A percentile compares a stretch with the other conserved stretches of the same genome.
Evolutionary conservation across 257 asterid genomes (phyloP).

Genomic region (Cruciata laevipes): DNA sequence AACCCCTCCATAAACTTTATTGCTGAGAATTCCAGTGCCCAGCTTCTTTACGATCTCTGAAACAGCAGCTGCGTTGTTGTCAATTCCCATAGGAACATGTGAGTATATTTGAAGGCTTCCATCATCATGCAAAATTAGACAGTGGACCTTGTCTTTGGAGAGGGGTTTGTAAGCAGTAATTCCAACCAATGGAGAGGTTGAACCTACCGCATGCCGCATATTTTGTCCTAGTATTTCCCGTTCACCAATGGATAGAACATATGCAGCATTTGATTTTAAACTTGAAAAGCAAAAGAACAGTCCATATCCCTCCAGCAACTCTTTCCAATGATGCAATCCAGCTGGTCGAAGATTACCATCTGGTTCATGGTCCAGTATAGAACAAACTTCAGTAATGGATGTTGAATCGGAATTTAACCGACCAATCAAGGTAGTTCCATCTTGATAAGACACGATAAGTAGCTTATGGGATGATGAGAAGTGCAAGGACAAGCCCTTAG

Average conservation of each 20-base stretch:
- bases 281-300: conserved; percentile 79
- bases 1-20: conserved; percentile 78
- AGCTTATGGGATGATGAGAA: conserved; percentile 74
- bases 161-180: conserved; percentile 88
- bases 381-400: conserved; percentile 59
- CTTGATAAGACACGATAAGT: conserved; percentile 85
- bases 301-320: conserved; percentile 67
- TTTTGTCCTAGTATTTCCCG: conserved; percentile 72
- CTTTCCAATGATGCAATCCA: conserved; percentile 93
- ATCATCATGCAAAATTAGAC: conserved; percentile 94
- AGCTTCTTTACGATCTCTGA: conserved; percentile 85
- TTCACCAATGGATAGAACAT: conserved; percentile 76
- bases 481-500: conserved; percentile 72
- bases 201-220: conserved; percentile 74
- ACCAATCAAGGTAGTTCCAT: conserved; percentile 81
- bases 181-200: conserved; percentile 90
- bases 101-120: conserved; percentile 98
- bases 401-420: conserved; percentile 77
- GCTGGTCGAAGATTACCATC: conserved; percentile 79
- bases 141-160: conserved; percentile 93
- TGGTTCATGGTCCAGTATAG: conserved; percentile 64
- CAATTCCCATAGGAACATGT: conserved; percentile 69
- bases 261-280: conserved; percentile 66
- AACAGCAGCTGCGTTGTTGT: conserved; percentile 48
- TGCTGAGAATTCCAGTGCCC: conserved; percentile 80